These are phyloP conservation scores for Euphorbia tirucalli DNA, from an alignment of 345 rosid species.

Conservation along the genomic window DNA sequence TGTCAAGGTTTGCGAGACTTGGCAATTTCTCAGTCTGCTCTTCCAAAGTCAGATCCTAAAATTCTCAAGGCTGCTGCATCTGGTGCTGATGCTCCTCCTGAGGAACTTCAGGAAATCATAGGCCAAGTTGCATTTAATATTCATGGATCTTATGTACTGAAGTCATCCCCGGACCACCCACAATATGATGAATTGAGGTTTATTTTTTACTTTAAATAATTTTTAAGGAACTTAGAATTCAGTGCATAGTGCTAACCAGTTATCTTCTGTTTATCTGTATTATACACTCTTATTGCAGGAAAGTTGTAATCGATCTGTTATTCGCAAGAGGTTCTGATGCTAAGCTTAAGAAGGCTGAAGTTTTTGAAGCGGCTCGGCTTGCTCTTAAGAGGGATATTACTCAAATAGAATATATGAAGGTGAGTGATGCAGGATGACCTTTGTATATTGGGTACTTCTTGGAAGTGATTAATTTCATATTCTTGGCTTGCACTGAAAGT, in stretches of 20 bases:
- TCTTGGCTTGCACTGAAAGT: neutral
- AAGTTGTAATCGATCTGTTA: constrained; percentile 59
- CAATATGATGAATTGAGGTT: constrained; percentile 69
- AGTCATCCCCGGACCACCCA: constrained; percentile 59
- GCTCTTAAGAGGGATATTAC: constrained; percentile 45
- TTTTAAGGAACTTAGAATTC: neutral
- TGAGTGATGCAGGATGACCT: constrained; percentile 12
- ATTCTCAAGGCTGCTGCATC: constrained; percentile 49
- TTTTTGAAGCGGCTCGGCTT: constrained; percentile 44
- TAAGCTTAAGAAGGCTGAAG: constrained; percentile 68
- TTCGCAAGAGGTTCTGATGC: constrained; percentile 46
- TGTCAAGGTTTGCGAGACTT: constrained; percentile 60
- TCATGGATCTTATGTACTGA: constrained; percentile 50
- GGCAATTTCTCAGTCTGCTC: constrained; percentile 58
- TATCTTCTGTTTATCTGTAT: neutral
- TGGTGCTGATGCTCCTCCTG: constrained; percentile 58
- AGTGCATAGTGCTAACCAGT: neutral
- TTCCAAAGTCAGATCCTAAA: constrained; percentile 68
- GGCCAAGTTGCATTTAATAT: constrained; percentile 50
- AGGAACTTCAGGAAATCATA: constrained; percentile 56
- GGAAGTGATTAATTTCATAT: neutral
- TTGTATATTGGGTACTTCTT: neutral
- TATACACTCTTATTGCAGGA: constrained; percentile 39
- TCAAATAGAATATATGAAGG: constrained; percentile 62
- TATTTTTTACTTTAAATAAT: neutral